phyloP scores from a whole-genome alignment of 2,329 filamentous ascomycete genomes.

The Fusarium scirpi region DNA sequence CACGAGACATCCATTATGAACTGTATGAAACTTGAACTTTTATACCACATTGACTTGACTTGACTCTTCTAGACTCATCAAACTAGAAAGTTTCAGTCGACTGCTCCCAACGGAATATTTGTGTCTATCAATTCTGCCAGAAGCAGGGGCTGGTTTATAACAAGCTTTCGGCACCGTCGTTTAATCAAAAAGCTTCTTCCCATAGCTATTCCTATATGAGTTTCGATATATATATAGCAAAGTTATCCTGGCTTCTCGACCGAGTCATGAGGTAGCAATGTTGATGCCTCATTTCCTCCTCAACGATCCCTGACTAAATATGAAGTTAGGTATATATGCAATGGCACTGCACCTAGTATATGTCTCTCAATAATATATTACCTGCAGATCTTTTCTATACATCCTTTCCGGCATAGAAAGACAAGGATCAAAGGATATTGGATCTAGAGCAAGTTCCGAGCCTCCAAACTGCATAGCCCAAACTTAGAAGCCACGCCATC shows the following conservation, averaged over 20 bases:
- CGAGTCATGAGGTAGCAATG: slow-evolving; percentile 4
- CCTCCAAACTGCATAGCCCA: slow-evolving; percentile 1
- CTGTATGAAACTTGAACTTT: background rate
- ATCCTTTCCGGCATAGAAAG: background rate
- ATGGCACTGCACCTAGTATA: background rate
- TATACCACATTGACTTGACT: background rate
- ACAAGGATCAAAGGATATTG: background rate
- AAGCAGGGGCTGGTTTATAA: background rate
- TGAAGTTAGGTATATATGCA: background rate
- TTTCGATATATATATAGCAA: background rate
- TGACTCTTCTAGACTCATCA: background rate
- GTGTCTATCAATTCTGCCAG: background rate
- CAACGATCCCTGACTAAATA: background rate
- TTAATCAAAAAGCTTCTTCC: background rate
- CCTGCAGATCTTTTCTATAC: background rate
- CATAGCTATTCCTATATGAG: background rate
- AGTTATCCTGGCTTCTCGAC: background rate
- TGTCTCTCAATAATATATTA: background rate
- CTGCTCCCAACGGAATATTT: background rate
- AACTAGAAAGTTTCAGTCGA: background rate
- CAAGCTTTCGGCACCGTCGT: background rate
- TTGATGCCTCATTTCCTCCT: background rate
- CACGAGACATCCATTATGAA: background rate
- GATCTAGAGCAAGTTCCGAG: slow-evolving; percentile 1
- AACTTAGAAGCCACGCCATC: slow-evolving; percentile 23